Conservation (phyloP, 1,284 basidiomycete genomes). For the Cronartium quercuum region DNA sequence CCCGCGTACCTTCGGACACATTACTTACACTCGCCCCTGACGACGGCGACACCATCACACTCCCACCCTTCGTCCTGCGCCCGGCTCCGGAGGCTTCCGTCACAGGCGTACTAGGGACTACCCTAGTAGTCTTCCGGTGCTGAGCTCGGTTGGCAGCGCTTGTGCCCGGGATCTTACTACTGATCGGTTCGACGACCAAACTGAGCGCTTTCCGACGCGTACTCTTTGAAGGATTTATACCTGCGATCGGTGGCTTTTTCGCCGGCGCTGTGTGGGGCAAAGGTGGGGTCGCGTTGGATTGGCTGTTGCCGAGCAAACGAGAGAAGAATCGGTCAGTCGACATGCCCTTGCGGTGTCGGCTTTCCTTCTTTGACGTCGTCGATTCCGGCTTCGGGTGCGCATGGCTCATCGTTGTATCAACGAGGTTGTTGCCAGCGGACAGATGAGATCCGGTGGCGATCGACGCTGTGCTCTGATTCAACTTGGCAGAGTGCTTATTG, state of each 20-base stretch:
- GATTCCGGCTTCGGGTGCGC: background rate
- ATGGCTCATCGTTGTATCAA: no score
- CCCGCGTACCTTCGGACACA: background rate
- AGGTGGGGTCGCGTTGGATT: conserved; percentile 40
- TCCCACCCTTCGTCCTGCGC: conserved; percentile 12
- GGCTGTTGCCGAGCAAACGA: conserved; percentile 55
- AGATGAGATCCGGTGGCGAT: no score
- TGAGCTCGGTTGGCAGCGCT: conserved; percentile 50
- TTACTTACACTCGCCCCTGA: no score
- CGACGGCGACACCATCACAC: background rate
- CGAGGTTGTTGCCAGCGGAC: no score
- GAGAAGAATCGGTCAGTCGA: conserved; percentile 68
- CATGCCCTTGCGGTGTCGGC: conserved; percentile 58
- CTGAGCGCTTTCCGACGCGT: conserved; percentile 69
- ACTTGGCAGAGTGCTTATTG: no score
- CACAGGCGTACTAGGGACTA: background rate
- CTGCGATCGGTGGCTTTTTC: conserved; percentile 42
- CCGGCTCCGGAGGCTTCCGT: background rate
- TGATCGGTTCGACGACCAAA: conserved; percentile 71
- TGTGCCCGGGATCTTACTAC: conserved; percentile 53
- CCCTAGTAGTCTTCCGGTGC: conserved; percentile 40
- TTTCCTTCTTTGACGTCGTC: conserved; percentile 40
- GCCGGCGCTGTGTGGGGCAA: conserved; percentile 37
- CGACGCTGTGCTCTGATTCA: no score
- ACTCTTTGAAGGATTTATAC: conserved; percentile 20